Percentiles rank a stretch among this genome's conserved stretches.
phyloP scores from a whole-genome alignment of 768 basidiomycete genomes.

The Clitopilus hobsonii region DNA sequence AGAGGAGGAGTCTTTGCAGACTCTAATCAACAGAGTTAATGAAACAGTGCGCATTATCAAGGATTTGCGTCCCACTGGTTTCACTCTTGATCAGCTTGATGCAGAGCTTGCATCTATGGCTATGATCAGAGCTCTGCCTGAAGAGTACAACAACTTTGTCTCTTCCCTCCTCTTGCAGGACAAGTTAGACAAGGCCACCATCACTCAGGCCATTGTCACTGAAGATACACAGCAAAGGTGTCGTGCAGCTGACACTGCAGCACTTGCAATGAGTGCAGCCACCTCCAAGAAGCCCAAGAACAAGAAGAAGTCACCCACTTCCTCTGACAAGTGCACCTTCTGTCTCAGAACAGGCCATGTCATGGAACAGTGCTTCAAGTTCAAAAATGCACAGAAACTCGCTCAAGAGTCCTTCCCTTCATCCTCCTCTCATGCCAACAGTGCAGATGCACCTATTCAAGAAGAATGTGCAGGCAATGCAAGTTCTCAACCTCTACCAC shows the following conservation, averaged over 20 bases:
- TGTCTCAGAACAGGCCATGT: no score
- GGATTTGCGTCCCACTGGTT: slow-evolving; percentile 9
- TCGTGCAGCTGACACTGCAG: no score
- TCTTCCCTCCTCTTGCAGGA: slow-evolving; percentile 3
- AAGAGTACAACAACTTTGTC: slow-evolving; percentile 10
- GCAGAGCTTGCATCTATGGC: slow-evolving; percentile 17
- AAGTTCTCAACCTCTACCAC: slow-evolving; percentile 1
- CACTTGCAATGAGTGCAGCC: no score
- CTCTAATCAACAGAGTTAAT: slow-evolving; percentile 11
- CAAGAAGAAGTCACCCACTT: no score
- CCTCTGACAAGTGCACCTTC: no score
- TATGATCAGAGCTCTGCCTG: slow-evolving; percentile 15
- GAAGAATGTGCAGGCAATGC: background rate
- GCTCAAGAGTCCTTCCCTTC: no score
- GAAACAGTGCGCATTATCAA: slow-evolving; percentile 11
- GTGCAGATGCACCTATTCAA: background rate
- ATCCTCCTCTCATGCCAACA: background rate
- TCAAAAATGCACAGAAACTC: no score
- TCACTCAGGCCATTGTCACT: background rate
- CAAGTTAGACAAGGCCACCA: background rate
- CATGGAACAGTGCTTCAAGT: no score
- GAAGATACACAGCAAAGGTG: background rate
- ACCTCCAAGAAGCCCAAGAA: no score
- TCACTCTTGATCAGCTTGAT: slow-evolving; percentile 11
- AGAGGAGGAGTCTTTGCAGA: slow-evolving; percentile 11